phyloP scores from a whole-genome alignment of 352 stramenopile genomes.

The Phytopythium litorale region DNA sequence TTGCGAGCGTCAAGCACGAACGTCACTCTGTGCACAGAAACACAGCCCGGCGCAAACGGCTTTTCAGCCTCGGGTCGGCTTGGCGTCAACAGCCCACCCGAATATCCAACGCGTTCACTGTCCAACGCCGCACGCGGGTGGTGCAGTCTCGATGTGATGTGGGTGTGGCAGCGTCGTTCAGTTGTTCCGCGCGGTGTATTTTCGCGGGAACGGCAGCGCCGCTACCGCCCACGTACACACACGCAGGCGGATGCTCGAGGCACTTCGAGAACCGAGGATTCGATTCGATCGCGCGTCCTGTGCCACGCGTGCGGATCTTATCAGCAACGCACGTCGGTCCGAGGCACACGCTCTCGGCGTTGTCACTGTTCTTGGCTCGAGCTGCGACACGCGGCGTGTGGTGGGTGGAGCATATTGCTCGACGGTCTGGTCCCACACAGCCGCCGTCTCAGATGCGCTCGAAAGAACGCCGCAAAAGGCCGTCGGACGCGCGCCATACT shows the following conservation, averaged over 20 bases:
- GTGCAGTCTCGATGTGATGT: too few species aligned
- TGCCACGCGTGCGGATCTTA: not conserved
- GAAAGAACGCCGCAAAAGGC: not conserved
- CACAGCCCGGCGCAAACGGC: not conserved
- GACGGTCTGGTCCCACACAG: not conserved
- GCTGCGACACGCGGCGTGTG: not conserved
- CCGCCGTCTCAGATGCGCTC: not conserved
- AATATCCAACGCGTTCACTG: conserved; percentile 2
- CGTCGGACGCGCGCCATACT: not conserved
- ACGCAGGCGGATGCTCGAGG: not conserved
- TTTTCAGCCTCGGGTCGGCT: not conserved
- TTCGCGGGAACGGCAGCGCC: not conserved
- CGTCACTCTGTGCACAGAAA: conserved; percentile 3
- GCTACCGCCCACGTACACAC: not conserved
- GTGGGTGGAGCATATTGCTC: not conserved
- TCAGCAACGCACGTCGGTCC: too few species aligned
- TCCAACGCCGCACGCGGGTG: not conserved
- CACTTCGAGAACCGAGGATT: not conserved
- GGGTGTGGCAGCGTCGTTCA: too few species aligned
- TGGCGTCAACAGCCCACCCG: conserved; percentile 1
- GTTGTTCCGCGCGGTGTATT: not conserved
- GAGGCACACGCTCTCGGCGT: too few species aligned
- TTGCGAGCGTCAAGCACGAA: not conserved
- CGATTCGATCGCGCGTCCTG: not conserved
- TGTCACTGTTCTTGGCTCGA: not conserved